These are phyloP conservation scores for Monilinia polystroma DNA, from an alignment of 2,329 filamentous ascomycete species.

Conservation along the genomic window DNA sequence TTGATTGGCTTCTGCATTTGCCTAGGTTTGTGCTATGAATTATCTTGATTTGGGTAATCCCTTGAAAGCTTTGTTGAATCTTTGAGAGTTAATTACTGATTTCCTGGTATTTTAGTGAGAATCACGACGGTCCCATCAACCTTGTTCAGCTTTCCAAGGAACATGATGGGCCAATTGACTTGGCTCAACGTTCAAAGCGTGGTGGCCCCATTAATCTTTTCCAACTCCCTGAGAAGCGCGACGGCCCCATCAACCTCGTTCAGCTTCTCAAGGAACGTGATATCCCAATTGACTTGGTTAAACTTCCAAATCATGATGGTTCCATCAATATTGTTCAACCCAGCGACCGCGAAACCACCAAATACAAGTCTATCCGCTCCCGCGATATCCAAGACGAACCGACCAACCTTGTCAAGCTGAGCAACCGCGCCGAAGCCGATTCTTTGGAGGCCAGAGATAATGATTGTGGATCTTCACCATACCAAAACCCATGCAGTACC, in stretches of 20 bases:
- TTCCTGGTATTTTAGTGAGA: neutral
- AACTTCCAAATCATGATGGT: neutral
- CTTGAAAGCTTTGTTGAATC: too few species aligned
- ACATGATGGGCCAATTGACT: neutral
- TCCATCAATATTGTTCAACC: neutral
- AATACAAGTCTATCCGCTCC: neutral
- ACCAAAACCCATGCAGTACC: slow-evolving; percentile 7
- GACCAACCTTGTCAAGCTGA: neutral
- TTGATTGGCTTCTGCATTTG: too few species aligned
- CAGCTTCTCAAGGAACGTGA: neutral
- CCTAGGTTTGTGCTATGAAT: too few species aligned
- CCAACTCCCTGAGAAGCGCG: neutral
- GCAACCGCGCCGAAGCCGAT: neutral
- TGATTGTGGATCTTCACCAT: slow-evolving; percentile 16
- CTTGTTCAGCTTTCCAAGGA: neutral
- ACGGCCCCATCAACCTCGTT: neutral
- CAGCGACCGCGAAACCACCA: neutral
- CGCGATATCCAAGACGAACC: neutral
- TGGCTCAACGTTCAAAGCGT: neutral
- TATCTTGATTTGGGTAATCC: too few species aligned
- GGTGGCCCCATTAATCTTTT: neutral
- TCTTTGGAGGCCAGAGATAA: neutral
- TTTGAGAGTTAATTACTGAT: neutral
- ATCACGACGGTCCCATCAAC: neutral
- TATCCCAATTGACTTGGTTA: neutral